A percentile compares a stretch with the other conserved stretches of the same genome.
Conservation (phyloP, 225 moss, liverwort and hornwort species). For the Physcomitrellopsis africana region DNA sequence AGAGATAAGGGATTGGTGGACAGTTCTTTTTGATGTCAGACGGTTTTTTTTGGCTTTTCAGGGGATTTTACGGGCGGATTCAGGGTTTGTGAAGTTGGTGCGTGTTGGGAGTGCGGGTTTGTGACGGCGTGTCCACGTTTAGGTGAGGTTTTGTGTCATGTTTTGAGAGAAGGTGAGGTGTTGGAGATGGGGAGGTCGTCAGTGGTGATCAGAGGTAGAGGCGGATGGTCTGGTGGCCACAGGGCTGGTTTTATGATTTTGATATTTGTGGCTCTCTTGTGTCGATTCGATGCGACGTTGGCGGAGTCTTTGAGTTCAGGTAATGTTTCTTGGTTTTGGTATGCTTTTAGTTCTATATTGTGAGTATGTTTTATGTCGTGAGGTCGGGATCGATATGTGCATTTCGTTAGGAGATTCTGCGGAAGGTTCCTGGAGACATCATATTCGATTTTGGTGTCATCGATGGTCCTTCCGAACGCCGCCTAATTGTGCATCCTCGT, state of each 20-base stretch:
- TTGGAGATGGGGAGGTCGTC: constrained; percentile 18
- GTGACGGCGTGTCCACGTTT: too few relatives aligned
- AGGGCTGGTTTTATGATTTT: neutral
- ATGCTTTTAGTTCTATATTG: neutral
- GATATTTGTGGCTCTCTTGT: constrained; percentile 22
- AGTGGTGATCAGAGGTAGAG: neutral
- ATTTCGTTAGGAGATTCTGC: neutral
- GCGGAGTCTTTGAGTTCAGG: constrained; percentile 17
- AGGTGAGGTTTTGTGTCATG: constrained; percentile 8
- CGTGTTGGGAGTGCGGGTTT: too few relatives aligned
- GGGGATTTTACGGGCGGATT: too few relatives aligned
- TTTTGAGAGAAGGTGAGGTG: neutral
- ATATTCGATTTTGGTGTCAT: neutral
- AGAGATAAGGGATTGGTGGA: too few relatives aligned
- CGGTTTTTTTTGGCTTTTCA: too few relatives aligned
- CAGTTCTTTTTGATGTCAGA: too few relatives aligned
- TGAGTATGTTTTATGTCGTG: neutral
- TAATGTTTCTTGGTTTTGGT: neutral
- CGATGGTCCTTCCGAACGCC: constrained; percentile 1
- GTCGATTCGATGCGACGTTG: constrained; percentile 26
- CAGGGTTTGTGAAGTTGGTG: too few relatives aligned
- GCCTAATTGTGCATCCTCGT: neutral
- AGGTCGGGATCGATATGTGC: neutral
- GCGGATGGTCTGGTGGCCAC: neutral
- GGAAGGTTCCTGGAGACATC: neutral